These are phyloP conservation scores for Pouteria campechiana DNA, from an alignment of 179 eudicot genomes.

Conservation along the genomic window DNA sequence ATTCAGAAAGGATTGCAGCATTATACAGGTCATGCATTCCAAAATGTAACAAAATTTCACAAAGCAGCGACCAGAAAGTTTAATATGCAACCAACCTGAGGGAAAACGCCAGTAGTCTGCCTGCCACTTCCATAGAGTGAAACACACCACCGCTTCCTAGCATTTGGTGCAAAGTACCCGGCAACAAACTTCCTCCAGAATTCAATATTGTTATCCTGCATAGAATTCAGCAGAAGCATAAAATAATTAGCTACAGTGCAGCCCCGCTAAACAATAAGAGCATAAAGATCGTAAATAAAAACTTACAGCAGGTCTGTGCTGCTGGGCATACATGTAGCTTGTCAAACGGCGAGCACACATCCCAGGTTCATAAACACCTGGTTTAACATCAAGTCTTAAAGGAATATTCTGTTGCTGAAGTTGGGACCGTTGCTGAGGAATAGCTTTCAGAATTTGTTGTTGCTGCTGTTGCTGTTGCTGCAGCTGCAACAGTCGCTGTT, in stretches of 20 bases:
- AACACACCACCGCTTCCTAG: conserved; percentile 98
- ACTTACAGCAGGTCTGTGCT: conserved; percentile 85
- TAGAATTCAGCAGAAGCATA: background rate
- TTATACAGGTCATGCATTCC: too few species aligned
- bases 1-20: too few species aligned
- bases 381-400: conserved; percentile 62
- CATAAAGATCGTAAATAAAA: conserved; percentile 3
- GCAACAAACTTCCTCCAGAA: conserved; percentile 94
- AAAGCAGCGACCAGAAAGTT: too few species aligned
- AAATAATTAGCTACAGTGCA: too few species aligned
- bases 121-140: conserved; percentile 98
- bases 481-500: conserved; percentile 55
- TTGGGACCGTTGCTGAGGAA: conserved; percentile 63
- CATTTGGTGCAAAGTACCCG: conserved; percentile 87
- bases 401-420: conserved; percentile 60
- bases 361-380: conserved; percentile 81
- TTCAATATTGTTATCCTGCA: conserved; percentile 88
- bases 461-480: conserved; percentile 66
- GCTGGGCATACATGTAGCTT: conserved; percentile 87
- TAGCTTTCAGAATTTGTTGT: conserved; percentile 48
- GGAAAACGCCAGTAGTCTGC: conserved; percentile 90
- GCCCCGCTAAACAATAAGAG: too few species aligned
- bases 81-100: conserved; percentile 50
- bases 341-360: conserved; percentile 90
- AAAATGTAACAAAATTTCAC: background rate